Base-by-base conservation (phyloP, 176 grass and related monocot genomes). In the Paspalum vaginatum region DNA sequence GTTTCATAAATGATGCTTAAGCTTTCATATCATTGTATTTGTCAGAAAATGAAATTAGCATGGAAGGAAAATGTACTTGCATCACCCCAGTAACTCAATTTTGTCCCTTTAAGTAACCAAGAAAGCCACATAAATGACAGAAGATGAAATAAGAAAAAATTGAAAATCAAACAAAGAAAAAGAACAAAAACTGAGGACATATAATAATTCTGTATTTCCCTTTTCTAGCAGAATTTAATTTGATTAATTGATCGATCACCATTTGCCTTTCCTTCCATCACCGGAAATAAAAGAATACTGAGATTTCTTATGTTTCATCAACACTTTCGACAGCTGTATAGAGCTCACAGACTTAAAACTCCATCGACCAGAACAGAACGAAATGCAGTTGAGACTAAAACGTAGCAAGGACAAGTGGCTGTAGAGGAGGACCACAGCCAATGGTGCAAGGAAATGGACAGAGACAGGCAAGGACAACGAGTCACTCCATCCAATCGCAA, bases 341-440 rank as follows among this genome's bases (percentile, higher is more conserved):
- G 2, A 5, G 5, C 25, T 71, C 32, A 14, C 8, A 51, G 47
- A 38, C 18, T 32, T 60, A 32, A 32, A 32, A 32, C 32, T 3
- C 32, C 32, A 76, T n/a, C 68, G 43, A 68, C 4, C 43, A 70
- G 43, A 78, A 83, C 64, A 71, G 13, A 87, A 72, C 27, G 63
- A 22, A 82, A 50, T 11, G 24, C 21, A 58, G 8, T 47, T 65
- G 65, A 78, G 14, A 44, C 12, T n/a, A 56, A 82, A 20, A 64
- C 65, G 78, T 18, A 37, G 32, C 43, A 10, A 50, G 20, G 60
- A 68, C 24, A 55, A 18, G 41, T 70, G 6, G 7, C 54, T 38
- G 38, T 45, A 11, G 25, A 68, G 9, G 21, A 75, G 75, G 86
- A 79, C 76, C 55, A 75, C 81, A 75, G 44, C 69, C 70, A 68